A percentile compares a stretch with the other conserved stretches of the same genome.
Conservation (phyloP, 768 basidiomycete species). For the Hypsizygus marmoreus region DNA sequence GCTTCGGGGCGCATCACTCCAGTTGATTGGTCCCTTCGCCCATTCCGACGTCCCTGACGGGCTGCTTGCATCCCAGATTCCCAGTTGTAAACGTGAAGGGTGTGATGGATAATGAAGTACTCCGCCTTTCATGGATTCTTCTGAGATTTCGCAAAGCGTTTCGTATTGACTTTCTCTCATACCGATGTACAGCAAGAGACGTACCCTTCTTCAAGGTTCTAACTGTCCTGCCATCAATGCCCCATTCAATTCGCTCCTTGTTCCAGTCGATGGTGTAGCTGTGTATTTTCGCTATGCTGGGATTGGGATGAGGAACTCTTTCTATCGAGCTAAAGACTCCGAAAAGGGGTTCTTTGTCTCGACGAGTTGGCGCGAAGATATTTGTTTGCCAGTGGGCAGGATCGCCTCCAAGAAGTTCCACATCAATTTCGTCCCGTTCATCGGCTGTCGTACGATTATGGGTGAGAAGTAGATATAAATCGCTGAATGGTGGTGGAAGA, state of each 20-base stretch:
- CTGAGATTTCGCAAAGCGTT: constrained; percentile 16
- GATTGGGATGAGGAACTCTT: neutral
- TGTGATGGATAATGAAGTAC: constrained; percentile 37
- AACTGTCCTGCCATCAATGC: constrained; percentile 35
- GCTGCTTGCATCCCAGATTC: constrained; percentile 48
- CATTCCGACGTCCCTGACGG: constrained; percentile 42
- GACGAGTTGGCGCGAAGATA: constrained; percentile 34
- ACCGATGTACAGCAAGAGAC: neutral
- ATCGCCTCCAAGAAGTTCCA: constrained; percentile 44
- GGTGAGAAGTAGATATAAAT: neutral
- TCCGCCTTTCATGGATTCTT: constrained; percentile 33
- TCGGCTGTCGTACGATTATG: constrained; percentile 12
- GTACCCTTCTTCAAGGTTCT: constrained; percentile 31
- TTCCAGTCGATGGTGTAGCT: constrained; percentile 44
- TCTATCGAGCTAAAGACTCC: constrained; percentile 38
- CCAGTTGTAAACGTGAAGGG: constrained; percentile 39
- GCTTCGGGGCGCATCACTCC: constrained; percentile 30
- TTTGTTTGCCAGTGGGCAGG: constrained; percentile 42
- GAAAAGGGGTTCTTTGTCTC: constrained; percentile 33
- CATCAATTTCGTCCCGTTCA: constrained; percentile 41
- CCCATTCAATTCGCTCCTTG: constrained; percentile 38
- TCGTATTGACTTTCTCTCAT: neutral
- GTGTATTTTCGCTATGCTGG: constrained; percentile 24
- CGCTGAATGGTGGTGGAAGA: neutral
- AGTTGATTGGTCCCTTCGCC: constrained; percentile 45